phyloP scores from a whole-genome alignment of 768 basidiomycete genomes.

The Pulveroboletus sp. region DNA sequence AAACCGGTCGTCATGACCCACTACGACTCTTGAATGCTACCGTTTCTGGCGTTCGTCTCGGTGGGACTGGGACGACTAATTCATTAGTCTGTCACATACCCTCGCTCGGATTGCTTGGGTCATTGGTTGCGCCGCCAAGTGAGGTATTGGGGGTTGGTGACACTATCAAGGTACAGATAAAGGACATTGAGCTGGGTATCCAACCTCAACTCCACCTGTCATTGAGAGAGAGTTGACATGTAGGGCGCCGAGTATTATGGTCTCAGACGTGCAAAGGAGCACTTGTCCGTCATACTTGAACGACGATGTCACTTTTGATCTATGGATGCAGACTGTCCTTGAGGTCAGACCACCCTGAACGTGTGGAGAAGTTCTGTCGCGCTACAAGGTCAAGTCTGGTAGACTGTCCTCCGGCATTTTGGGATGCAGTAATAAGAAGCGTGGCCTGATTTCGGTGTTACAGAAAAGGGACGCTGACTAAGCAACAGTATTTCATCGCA shows the following conservation, averaged over 20 bases:
- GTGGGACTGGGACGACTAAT: constrained; percentile 8
- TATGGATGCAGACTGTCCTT: too few species aligned
- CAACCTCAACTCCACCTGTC: constrained; percentile 24
- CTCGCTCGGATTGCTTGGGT: constrained; percentile 23
- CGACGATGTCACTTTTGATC: too few species aligned
- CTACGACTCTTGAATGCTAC: constrained; percentile 25
- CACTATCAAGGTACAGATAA: constrained; percentile 24
- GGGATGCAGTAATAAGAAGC: too few species aligned
- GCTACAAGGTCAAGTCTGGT: too few species aligned
- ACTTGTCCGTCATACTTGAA: too few species aligned
- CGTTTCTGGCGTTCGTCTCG: constrained; percentile 16
- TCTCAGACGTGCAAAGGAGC: background rate
- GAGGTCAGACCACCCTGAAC: too few species aligned
- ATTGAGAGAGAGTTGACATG: constrained; percentile 1
- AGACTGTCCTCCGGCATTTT: too few species aligned
- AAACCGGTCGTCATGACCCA: constrained; percentile 22
- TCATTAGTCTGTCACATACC: constrained; percentile 22
- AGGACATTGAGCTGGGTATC: constrained; percentile 27
- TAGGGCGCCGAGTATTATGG: background rate
- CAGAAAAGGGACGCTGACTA: constrained; percentile 20
- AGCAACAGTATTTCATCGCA: constrained; percentile 4
- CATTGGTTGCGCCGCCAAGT: constrained; percentile 7
- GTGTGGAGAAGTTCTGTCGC: too few species aligned
- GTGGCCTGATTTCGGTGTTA: constrained; percentile 13
- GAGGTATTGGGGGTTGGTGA: constrained; percentile 23